Percentiles rank a stretch among this genome's conserved stretches.
These are phyloP conservation scores for Urtica urens DNA, from an alignment of 306 rosid species.

Conservation along the genomic window DNA sequence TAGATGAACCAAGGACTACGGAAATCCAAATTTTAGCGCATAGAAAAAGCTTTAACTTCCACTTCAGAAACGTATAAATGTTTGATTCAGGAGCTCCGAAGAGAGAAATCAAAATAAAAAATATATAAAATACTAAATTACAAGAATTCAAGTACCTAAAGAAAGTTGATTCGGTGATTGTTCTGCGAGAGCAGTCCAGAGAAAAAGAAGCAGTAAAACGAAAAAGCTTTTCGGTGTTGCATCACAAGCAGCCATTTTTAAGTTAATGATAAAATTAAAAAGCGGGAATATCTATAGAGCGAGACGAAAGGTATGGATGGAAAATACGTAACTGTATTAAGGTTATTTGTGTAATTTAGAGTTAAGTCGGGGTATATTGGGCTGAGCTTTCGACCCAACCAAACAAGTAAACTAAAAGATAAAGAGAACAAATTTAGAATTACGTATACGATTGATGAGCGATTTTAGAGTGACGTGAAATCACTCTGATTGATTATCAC, in stretches of 20 bases:
- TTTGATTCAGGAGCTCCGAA: too few relatives aligned
- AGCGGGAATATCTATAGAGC: neutral
- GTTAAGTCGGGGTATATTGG: neutral
- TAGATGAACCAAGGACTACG: conserved; percentile 10
- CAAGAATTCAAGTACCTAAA: conserved; percentile 28
- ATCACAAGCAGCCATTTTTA: conserved; percentile 17
- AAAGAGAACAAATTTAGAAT: too few relatives aligned
- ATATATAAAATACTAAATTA: neutral
- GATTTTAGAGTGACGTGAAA: too few relatives aligned
- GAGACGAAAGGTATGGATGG: neutral
- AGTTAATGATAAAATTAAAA: neutral
- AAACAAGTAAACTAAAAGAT: too few relatives aligned
- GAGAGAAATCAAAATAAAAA: neutral
- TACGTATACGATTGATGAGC: too few relatives aligned
- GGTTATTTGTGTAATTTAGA: neutral
- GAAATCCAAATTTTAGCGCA: neutral
- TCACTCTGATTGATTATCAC: too few relatives aligned
- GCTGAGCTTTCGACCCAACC: neutral
- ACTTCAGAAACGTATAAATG: neutral
- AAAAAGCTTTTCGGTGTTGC: conserved; percentile 12
- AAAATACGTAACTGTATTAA: neutral
- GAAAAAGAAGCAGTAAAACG: conserved; percentile 20
- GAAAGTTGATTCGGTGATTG: conserved; percentile 21
- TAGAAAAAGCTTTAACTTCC: neutral
- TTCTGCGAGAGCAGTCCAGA: conserved; percentile 13